Conservation (phyloP, 1,284 basidiomycete species). For the Naganishia liquefaciens region DNA sequence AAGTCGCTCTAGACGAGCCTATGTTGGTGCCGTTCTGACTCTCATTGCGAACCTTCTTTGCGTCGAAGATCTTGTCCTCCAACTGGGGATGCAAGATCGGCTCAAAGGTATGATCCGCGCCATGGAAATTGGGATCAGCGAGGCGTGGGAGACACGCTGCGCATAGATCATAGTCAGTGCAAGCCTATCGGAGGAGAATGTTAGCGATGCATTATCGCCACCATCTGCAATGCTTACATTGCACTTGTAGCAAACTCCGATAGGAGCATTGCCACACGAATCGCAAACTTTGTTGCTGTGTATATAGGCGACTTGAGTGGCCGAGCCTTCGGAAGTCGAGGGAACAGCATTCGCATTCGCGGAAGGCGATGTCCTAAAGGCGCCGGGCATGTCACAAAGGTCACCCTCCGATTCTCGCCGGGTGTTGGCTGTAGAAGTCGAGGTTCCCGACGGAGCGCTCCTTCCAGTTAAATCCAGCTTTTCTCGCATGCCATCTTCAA, state of each 20-base stretch:
- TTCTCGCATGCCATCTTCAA: slow-evolving; percentile 34
- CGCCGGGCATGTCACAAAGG: slow-evolving; percentile 18
- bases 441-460: slow-evolving; percentile 35
- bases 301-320: background rate
- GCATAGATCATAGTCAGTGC: slow-evolving; percentile 34
- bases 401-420: slow-evolving; percentile 13
- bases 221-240: slow-evolving; percentile 8
- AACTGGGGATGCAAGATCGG: slow-evolving; percentile 13
- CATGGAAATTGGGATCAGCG: slow-evolving; percentile 23
- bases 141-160: slow-evolving; percentile 28
- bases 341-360: background rate
- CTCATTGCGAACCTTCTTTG: background rate
- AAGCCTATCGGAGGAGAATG: slow-evolving; percentile 5
- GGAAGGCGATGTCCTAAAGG: slow-evolving; percentile 17
- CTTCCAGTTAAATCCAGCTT: slow-evolving; percentile 17
- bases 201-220: background rate
- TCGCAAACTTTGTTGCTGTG: slow-evolving; percentile 31
- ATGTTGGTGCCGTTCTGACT: background rate
- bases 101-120: slow-evolving; percentile 27
- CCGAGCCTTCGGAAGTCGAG: no score
- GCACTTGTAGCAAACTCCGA: slow-evolving; percentile 32
- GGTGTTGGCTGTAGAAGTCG: background rate
- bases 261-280: slow-evolving; percentile 28
- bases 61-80: slow-evolving; percentile 17
- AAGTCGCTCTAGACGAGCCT: slow-evolving; percentile 22